Evolutionary conservation across 2,329 filamentous ascomycete species (phyloP), one percentile per base, ranked within the genome.

Genomic region (Orbilia ellipsospora): DNA sequence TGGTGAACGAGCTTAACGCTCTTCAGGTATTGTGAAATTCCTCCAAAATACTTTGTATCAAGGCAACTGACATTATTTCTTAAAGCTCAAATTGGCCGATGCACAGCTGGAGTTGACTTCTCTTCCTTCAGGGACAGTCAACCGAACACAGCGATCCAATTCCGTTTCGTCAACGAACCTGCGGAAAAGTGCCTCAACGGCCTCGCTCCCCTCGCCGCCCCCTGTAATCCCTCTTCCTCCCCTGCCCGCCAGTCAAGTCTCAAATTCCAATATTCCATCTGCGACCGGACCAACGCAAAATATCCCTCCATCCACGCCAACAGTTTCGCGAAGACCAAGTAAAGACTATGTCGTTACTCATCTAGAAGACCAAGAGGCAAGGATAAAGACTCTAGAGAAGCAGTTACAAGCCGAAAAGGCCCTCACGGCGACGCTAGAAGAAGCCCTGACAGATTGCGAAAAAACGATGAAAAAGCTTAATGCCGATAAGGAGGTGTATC

Each of bases 141-240:
- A 85, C 48, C 78, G 78, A 13, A 76, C 78, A 15, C 87, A 89
- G 79, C 85, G 88, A 64, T 87, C 88, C 61, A 87, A 88, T 82
- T 90, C 88, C 10, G 79, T 79, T 18, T 89, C 88, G 6, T 80
- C 79, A 18, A 79, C 91, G 13, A 91, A 90, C 78, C 87, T 95
- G 51, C 92, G 92, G 81, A 97, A 97, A 86, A 95, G 91, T 80
- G 86, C 88, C 23, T 95, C 93, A 0, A 90, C 94, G 55, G 87
- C 88, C 12, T 95, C 93, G 2, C 85, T 98, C 10, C 95, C 95
- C 1, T 98, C 95, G 0, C 95, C 95, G 28, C 95, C 95, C 4
- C 95, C 95, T 0, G 93, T 93, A 0, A 97, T 98, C 79, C 95
- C 95, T n/a, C 88, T 99, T 40, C 95, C 95, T 1, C 95, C 95